Evolutionary conservation across 2,329 filamentous ascomycete species (phyloP).

Genomic region (Myriosclerotinia scirpicola): DNA sequence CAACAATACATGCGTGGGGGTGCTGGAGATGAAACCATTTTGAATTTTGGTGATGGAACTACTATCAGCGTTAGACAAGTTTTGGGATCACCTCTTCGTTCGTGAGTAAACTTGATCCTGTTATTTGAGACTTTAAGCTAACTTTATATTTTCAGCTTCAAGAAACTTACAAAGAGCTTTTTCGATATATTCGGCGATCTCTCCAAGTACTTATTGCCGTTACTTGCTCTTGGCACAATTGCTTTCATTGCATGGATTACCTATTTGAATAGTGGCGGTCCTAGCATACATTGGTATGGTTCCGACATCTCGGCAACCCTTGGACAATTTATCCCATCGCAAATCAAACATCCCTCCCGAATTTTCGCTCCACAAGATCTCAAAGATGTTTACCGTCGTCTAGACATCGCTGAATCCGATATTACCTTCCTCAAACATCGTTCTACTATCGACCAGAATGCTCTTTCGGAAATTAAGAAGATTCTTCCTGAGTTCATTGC

Average conservation of each 20-base stretch:
- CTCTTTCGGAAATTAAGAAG: conserved; percentile 44
- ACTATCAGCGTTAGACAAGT: not conserved
- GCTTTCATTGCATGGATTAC: not conserved
- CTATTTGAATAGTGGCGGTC: conserved; percentile 9
- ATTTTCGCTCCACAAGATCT: conserved; percentile 26
- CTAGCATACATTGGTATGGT: conserved; percentile 15
- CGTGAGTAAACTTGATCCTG: not conserved
- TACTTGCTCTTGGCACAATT: not conserved
- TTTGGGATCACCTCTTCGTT: not conserved
- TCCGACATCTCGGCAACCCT: conserved; percentile 12
- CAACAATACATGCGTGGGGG: conserved; percentile 22
- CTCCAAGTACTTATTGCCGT: not conserved
- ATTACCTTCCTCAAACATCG: conserved; percentile 28
- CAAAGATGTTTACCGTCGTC: conserved; percentile 30
- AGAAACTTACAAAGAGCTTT: not conserved
- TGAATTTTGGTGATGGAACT: not conserved
- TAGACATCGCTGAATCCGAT: conserved; percentile 33
- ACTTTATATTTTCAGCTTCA: not conserved
- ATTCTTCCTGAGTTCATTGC: conserved; percentile 58
- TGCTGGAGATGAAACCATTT: not conserved
- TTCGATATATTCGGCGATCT: not conserved
- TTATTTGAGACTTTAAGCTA: not conserved
- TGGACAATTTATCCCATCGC: conserved; percentile 17
- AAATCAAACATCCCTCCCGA: conserved; percentile 17
- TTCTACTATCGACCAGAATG: conserved; percentile 39